Conservation (phyloP, 2,329 filamentous ascomycete species). For the Colletotrichum ledebouriae region DNA sequence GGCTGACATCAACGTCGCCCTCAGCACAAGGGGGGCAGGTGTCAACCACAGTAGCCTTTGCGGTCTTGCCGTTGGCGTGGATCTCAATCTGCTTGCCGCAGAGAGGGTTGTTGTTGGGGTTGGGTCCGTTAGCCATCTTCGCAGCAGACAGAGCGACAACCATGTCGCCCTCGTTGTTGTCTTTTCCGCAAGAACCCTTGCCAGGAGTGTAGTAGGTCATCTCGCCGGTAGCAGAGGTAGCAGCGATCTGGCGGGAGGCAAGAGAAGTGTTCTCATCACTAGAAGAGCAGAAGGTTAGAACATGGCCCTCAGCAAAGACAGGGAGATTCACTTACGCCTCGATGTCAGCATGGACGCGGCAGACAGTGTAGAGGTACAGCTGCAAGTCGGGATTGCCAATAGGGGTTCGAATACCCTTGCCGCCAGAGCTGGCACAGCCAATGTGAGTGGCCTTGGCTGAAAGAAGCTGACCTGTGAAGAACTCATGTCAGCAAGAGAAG, state of each 20-base stretch:
- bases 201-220: constrained; percentile 37
- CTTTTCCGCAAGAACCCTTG: constrained; percentile 33
- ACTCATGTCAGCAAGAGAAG: not conserved
- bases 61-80: constrained; percentile 10
- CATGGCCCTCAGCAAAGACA: not conserved
- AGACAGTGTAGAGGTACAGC: constrained; percentile 18
- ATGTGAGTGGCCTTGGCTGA: constrained; percentile 19
- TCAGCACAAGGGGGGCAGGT: constrained; percentile 38
- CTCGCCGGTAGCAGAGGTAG: constrained; percentile 26
- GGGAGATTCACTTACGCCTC: constrained; percentile 1
- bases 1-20: constrained; percentile 33
- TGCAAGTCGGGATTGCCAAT: not conserved
- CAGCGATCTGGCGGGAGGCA: constrained; percentile 21
- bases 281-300: not conserved
- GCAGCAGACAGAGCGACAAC: constrained; percentile 38
- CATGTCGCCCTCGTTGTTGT: constrained; percentile 16
- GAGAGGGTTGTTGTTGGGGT: constrained; percentile 39
- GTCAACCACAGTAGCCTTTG: constrained; percentile 27
- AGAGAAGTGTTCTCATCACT: constrained; percentile 5
- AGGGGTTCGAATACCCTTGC: too few species aligned
- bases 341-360: constrained; percentile 22
- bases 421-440: not conserved
- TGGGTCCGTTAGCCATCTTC: constrained; percentile 31
- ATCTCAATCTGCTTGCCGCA: constrained; percentile 25
- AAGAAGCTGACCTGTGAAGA: constrained; percentile 16